phyloP scores from a whole-genome alignment of 2,329 filamentous ascomycete species.

The Fusarium succisae region DNA sequence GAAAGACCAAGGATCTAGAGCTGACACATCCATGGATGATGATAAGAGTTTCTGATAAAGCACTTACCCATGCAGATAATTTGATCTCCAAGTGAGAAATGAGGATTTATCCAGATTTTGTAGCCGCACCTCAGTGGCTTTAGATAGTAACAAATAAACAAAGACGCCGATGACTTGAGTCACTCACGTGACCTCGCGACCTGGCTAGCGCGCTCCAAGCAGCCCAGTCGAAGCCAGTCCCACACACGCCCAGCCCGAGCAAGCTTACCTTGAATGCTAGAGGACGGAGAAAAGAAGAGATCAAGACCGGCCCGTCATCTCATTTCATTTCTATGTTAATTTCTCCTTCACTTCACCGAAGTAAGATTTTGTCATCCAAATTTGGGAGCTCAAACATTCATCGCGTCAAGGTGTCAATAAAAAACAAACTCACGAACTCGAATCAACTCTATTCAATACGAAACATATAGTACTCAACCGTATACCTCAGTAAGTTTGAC shows the following conservation, averaged over 20 bases:
- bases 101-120: not conserved
- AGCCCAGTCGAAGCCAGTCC: not conserved
- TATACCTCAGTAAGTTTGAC: not conserved
- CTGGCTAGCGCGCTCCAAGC: not conserved
- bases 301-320: not conserved
- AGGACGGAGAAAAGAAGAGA: not conserved
- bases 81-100: not conserved
- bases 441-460: not conserved
- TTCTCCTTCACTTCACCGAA: not conserved
- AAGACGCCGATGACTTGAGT: not conserved
- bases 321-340: not conserved
- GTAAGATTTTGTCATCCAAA: not conserved
- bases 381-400: not conserved
- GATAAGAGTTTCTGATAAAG: not conserved
- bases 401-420: not conserved
- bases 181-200: slow-evolving; percentile 10
- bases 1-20: not conserved
- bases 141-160: not conserved
- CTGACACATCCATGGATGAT: not conserved
- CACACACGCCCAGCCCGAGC: not conserved
- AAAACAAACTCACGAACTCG: not conserved
- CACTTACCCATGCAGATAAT: not conserved
- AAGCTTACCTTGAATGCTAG: not conserved
- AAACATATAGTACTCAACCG: not conserved
- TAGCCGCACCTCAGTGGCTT: not conserved